Base-by-base conservation (phyloP, 2,329 filamentous ascomycete genomes). In the Pseudonectria buxi region DNA sequence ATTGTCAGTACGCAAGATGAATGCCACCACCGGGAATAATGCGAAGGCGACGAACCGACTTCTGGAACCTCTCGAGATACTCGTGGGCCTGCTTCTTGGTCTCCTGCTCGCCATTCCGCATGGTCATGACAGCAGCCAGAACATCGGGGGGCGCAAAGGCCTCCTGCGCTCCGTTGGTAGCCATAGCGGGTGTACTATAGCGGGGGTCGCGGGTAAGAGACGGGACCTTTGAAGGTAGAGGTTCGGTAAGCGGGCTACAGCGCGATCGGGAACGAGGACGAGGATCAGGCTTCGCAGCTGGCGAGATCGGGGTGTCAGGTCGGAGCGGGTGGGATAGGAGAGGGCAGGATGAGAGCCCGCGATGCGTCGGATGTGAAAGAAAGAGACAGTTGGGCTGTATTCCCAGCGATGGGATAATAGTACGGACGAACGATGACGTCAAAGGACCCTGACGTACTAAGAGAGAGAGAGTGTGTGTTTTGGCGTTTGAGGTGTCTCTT, bases 11-110 rank as follows among this genome's bases (percentile, higher is more conserved):
- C 32, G n/a, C 14, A 11, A 10, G 10, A 14, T 10, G 9, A 24
- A 28, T 14, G 13, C 16, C 6, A 29, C 11, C 4, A 6, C 22
- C 15, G 14, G 10, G 15, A 18, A 6, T 10, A 22, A 22, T 31
- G 28, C n/a, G n/a, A n/a, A n/a, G 12, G 28, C 22, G 11, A 54
- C 63, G 37, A 64, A 95, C 90, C 62, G 92, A 96, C 78, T 98
- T 98, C 75, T 98, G 92, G 65, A 96, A 98, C 52, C 79, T 81
- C 65, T 94, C 86, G 41, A 98, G 73, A 60, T 83, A 98, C 59
- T 90, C 81, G 58, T 95, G 89, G 41, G 87, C 89, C 62, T 88
- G 83, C 60, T 83, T 82, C 71, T 96, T 96, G 57, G 85, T 78
- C 47, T 83, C 75, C 55, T 83, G 77, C 57, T 90, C 80, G 49